phyloP scores from a whole-genome alignment of 192 early-diverging fungal genomes.

The Mortierella alpina region DNA sequence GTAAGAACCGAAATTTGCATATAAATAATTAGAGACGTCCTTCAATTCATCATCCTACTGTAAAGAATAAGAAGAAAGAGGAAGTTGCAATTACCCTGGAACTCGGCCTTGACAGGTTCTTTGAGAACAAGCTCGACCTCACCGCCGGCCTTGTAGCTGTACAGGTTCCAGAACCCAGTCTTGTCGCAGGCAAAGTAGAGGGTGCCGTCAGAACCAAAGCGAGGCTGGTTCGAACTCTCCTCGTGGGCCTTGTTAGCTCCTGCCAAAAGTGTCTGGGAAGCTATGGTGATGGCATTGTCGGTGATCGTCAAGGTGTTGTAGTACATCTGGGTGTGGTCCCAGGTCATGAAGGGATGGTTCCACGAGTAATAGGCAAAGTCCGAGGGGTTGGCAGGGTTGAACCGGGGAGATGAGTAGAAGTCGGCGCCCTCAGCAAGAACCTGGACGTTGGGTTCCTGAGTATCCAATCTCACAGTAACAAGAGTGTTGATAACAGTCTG shows the following conservation, averaged over 20 bases:
- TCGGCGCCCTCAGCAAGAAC: conserved; percentile 68
- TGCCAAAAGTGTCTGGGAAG: conserved; percentile 29
- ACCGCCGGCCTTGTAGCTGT: conserved; percentile 56
- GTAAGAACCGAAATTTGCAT: conserved; percentile 8
- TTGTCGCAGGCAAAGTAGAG: conserved; percentile 78
- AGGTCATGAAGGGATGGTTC: conserved; percentile 84
- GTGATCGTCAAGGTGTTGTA: conserved; percentile 54
- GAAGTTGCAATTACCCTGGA: conserved; percentile 53
- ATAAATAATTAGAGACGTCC: conserved; percentile 27
- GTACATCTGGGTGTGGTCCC: conserved; percentile 76
- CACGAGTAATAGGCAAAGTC: conserved; percentile 74
- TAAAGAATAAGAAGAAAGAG: not conserved
- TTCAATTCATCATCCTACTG: not conserved
- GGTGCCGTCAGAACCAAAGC: conserved; percentile 63
- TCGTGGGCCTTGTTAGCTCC: conserved; percentile 41
- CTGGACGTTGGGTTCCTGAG: conserved; percentile 41
- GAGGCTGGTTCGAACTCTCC: conserved; percentile 67
- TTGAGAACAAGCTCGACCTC: conserved; percentile 53
- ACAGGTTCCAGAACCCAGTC: conserved; percentile 79
- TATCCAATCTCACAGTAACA: conserved; percentile 63
- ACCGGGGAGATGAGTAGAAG: conserved; percentile 74
- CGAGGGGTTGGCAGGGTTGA: conserved; percentile 56
- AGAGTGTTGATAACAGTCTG: conserved; percentile 66
- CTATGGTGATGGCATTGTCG: conserved; percentile 16
- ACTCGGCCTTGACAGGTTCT: conserved; percentile 68